These are phyloP conservation scores for Escallonia rubra DNA, from an alignment of 129 eudicot genomes.

Conservation along the genomic window DNA sequence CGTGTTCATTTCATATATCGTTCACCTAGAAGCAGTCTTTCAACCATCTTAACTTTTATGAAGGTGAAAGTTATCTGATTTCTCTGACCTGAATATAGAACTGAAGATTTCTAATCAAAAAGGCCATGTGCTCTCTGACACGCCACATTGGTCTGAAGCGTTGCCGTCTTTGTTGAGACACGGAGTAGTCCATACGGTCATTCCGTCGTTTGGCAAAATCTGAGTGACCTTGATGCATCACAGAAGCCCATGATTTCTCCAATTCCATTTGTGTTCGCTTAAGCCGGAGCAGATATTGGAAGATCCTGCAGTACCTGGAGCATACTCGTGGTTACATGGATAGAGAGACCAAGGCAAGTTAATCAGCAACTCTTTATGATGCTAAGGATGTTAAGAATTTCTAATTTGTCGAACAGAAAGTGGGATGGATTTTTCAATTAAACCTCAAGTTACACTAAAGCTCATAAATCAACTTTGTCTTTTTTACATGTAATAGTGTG, in stretches of 20 bases:
- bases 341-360: background rate
- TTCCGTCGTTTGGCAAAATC: constrained; percentile 62
- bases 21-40: too few species aligned
- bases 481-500: too few species aligned
- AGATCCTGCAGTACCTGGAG: constrained; percentile 76
- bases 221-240: constrained; percentile 94
- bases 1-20: too few species aligned
- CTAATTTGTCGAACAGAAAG: too few species aligned
- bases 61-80: background rate
- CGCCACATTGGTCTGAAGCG: constrained; percentile 98
- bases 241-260: constrained; percentile 98
- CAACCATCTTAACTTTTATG: background rate
- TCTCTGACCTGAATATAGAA: constrained; percentile 80
- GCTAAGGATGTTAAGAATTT: background rate
- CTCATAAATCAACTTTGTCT: too few species aligned
- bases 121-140: constrained; percentile 97
- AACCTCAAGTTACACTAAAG: too few species aligned
- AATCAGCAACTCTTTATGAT: constrained; percentile 7
- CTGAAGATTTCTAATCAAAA: constrained; percentile 91
- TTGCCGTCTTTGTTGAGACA: constrained; percentile 74
- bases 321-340: constrained; percentile 10
- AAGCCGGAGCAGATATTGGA: constrained; percentile 86
- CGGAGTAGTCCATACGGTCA: constrained; percentile 40
- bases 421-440: too few species aligned
- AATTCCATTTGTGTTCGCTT: constrained; percentile 97